Base-by-base conservation (phyloP, 2,329 filamentous ascomycete genomes). In the Aureobasidium sp. region DNA sequence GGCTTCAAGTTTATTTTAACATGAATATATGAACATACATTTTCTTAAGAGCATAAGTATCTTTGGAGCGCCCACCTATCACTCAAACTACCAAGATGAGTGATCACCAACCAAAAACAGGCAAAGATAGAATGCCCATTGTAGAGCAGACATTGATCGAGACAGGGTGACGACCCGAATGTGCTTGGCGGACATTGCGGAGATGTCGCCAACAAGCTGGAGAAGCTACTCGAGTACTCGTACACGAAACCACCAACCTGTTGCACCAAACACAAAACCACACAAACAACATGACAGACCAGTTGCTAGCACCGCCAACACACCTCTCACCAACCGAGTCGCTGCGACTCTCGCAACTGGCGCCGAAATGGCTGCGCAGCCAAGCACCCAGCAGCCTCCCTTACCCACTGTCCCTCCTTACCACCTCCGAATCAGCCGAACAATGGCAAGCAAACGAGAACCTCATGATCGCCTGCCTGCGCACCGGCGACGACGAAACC, bases 391-490 rank as follows among this genome's bases (percentile, higher is more conserved):
- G 62, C 62, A 59, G 55, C 49, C 71, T 77, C n/a, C 78, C 75
- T 31, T 84, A 78, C 74, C 82, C 78, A 53, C 75, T 83, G 57
- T 81, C 77, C 8, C 72, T 82, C 58, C 74, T 84, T 67, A 72
- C 77, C 63, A 76, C 77, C 44, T 72, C 75, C 34, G 92, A 97
- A 73, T 87, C 86, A 0, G 81, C 89, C 61, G 91, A 96, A 67
- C 81, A 90, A 71, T 97, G 93, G 91, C 83, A 83, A 17, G 85
- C 84, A 47, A 89, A 94, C 75, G 93, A 97, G 77, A 94, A 96
- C 72, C 82, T 97, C 20, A 79, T 97, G 67, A 78, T 94, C 37
- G 86, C 91, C 34, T 94, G 90, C 70, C 82, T 99, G 41, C 88
- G 90, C 56, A 91, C 90, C 0, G 89, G 90, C 60, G 90, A 97